Evolutionary conservation across 345 rosid genomes (phyloP).

Genomic region (Salix viminalis): DNA sequence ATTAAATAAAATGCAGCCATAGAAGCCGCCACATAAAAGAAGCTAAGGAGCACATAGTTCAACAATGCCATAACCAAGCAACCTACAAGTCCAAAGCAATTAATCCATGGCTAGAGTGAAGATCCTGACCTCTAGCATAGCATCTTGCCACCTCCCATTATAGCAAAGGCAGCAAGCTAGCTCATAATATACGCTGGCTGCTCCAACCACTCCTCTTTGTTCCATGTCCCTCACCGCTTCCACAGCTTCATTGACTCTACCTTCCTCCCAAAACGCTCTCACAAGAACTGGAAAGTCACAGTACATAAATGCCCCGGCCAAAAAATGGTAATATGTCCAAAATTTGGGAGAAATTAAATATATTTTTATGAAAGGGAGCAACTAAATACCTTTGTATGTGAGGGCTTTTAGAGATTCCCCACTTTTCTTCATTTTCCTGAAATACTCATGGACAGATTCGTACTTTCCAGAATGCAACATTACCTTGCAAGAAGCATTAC

Average conservation of each 20-base stretch:
- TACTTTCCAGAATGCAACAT: constrained; percentile 87
- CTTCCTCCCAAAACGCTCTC: constrained; percentile 78
- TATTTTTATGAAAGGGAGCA: constrained; percentile 19
- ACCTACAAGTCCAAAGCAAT: not conserved
- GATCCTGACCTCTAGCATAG: constrained; percentile 59
- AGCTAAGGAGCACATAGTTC: not conserved
- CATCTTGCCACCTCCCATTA: constrained; percentile 78
- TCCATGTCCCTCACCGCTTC: constrained; percentile 87
- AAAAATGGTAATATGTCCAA: not conserved
- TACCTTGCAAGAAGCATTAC: constrained; percentile 66
- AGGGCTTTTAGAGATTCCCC: constrained; percentile 71
- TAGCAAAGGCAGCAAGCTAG: constrained; percentile 85
- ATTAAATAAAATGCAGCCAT: not conserved
- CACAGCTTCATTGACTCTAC: constrained; percentile 67
- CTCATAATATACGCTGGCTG: constrained; percentile 75
- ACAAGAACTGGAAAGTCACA: constrained; percentile 65
- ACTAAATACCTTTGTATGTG: constrained; percentile 43
- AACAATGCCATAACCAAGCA: not conserved
- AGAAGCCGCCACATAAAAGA: not conserved
- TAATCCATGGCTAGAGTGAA: constrained; percentile 3
- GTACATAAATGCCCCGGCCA: constrained; percentile 8
- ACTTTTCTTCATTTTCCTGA: constrained; percentile 67
- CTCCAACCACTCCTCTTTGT: constrained; percentile 78
- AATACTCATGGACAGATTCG: constrained; percentile 63
- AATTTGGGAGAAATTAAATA: constrained; percentile 19